Base-by-base conservation (phyloP, 2,329 filamentous ascomycete species). In the Fusarium floridanum region DNA sequence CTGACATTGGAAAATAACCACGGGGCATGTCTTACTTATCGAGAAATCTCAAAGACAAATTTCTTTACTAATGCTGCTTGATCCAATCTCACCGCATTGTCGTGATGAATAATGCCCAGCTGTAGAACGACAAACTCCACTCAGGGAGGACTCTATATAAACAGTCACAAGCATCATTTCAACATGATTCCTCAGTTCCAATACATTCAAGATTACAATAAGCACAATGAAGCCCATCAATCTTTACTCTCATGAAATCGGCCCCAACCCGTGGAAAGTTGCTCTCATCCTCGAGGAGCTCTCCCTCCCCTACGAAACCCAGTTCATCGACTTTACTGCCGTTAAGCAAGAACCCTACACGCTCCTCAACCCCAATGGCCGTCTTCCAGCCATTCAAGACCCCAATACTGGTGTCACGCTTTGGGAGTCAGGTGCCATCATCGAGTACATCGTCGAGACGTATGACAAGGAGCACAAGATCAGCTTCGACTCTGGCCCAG, bases 241-340 rank as follows among this genome's bases (percentile, higher is more conserved):
- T 8, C 50, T 55, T 14, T 55, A 55, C 50, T 55, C 50, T 55
- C 50, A 55, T 17, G 50, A 55, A 55, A 55, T 55, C 27, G 50
- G 56, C 16, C 56, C 56, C 34, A 60, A 60, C 22, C 56, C 56
- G 2, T 60, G 56, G 56, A 60, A 60, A 10, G 56, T 60, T n/a
- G 36, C 22, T 16, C 56, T 60, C 22, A n/a, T 60, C 24, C 56
- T 60, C 36, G 56, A 60, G 36, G 56, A 41, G 3, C 56, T 60
- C 9, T 27, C 16, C 6, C 36, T 60, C 11, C 56, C 36, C 10
- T 60, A 60, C 36, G 36, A 41, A 14, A 39, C 36, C 22, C 11
- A 11, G 6, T 37, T 39, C 22, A 39, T 60, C 11, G 36, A 27
- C 16, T 60, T 60, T 39, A 14, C 22, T 6, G 56, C 6, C 17